Base-by-base conservation (phyloP, 129 eudicot species). In the Silybum marianum region DNA sequence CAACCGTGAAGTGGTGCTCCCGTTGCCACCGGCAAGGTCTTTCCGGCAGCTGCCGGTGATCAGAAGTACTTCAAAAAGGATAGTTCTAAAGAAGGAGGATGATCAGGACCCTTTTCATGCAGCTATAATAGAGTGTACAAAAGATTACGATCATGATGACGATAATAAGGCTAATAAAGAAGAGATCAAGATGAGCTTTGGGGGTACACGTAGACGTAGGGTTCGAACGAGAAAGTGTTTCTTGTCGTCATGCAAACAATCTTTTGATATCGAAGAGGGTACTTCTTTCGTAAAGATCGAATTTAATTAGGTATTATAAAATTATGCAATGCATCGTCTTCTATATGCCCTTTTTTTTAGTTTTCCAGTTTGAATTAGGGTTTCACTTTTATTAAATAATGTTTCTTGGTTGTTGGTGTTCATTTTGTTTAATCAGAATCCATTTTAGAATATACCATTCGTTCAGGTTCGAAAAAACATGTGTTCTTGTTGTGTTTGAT, bases 71-170 rank as follows among this genome's bases (percentile, higher is more conserved):
- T 77, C 86, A 2, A 77, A 77, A 66, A 77, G 82, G 74, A 62
- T 40, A 69, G 10, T 40, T 72, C 7, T 22, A 6, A 38, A 1
- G 42, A 19, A 54, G 72, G 78, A 71, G 39, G 73, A 32, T 32
- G 36, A n/a, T n/a, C n/a, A 83, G n/a, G 86, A 83, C 58, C 86
- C 86, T 71, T 83, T 83, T 72, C 48, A 58, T 60, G 82, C 54
- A 19, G 86, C 86, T 60, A 71, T 71, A 60, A 60, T 60, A 13
- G 21, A 19, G 16, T 83, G 86, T 60, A 83, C 82, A 12, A 77
- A 77, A 58, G 86, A 83, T 40, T 26, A 21, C 22, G 21, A n/a
- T 66, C 21, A 24, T 60, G 54, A 77, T 69, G 54, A 26, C 2
- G 6, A 32, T 32, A 32, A 3, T 77, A 65, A 21, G 12, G 69